A percentile compares a stretch with the other conserved stretches of the same genome.
phyloP scores from a whole-genome alignment of 2,329 filamentous ascomycete genomes.

The Meredithiella fracta region DNA sequence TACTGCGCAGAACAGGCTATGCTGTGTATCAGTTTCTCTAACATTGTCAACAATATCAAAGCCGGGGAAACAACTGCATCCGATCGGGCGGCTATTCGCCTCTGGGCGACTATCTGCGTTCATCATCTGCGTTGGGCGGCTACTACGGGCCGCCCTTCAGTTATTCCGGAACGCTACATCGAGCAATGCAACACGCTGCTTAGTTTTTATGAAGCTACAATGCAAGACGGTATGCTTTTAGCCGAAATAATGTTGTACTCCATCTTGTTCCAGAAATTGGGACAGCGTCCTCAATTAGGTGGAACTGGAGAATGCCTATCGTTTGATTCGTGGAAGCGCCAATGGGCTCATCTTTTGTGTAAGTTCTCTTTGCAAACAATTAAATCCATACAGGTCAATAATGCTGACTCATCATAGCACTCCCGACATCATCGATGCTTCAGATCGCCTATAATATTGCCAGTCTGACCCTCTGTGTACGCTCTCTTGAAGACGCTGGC shows the following conservation, averaged over 20 bases:
- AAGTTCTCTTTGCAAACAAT: background rate
- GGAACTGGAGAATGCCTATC: conserved; percentile 17
- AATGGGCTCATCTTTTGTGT: conserved; percentile 13
- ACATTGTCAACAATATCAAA: conserved; percentile 23
- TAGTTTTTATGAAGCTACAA: conserved; percentile 26
- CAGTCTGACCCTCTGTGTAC: conserved; percentile 13
- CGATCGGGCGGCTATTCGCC: conserved; percentile 21
- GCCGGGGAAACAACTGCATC: conserved; percentile 19
- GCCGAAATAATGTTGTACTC: conserved; percentile 26
- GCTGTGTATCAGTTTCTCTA: conserved; percentile 27
- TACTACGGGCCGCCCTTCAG: conserved; percentile 25
- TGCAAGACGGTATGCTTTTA: conserved; percentile 26
- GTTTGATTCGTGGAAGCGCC: conserved; percentile 13
- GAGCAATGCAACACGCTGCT: conserved; percentile 25
- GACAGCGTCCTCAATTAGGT: conserved; percentile 20
- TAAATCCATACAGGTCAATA: background rate
- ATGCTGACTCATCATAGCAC: conserved; percentile 1
- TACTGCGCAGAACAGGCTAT: conserved; percentile 28
- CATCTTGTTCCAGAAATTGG: conserved; percentile 22
- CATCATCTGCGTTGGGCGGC: conserved; percentile 26
- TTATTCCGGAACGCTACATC: conserved; percentile 24
- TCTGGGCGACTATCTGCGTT: conserved; percentile 24
- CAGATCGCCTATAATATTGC: conserved; percentile 14
- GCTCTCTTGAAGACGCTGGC: conserved; percentile 12
- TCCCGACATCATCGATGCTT: conserved; percentile 13